These are phyloP conservation scores for Leccinum pachyderme DNA, from an alignment of 1,284 basidiomycete species.

Conservation along the genomic window DNA sequence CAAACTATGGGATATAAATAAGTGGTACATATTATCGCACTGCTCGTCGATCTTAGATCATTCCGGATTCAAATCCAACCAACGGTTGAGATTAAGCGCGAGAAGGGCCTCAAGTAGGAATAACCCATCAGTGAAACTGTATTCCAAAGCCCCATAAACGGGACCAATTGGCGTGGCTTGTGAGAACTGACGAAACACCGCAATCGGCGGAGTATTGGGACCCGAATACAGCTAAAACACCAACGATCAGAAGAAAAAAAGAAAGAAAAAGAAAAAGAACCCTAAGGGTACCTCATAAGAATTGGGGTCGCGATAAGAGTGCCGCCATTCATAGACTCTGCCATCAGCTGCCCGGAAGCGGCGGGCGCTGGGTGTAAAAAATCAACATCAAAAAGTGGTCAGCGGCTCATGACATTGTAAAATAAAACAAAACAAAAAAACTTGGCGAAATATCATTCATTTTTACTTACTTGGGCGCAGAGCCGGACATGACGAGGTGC, in stretches of 20 bases:
- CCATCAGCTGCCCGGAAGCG: conserved; percentile 55
- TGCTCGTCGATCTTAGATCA: conserved; percentile 29
- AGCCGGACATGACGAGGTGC: conserved; percentile 54
- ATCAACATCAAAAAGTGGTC: conserved; percentile 11
- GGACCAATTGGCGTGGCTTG: conserved; percentile 59
- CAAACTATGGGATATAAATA: conserved; percentile 37
- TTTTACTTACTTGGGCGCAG: conserved; percentile 42
- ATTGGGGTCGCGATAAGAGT: conserved; percentile 41
- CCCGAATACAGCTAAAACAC: conserved; percentile 44
- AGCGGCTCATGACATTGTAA: conserved; percentile 1
- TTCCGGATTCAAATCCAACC: conserved; percentile 59
- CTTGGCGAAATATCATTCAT: background rate
- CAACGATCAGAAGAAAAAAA: background rate
- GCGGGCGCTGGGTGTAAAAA: conserved; percentile 45
- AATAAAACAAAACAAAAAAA: background rate
- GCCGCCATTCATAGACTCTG: conserved; percentile 61
- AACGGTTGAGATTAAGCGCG: conserved; percentile 68
- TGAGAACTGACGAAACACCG: conserved; percentile 52
- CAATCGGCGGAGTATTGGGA: conserved; percentile 46
- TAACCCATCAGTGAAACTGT: conserved; percentile 56
- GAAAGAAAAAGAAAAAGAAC: background rate
- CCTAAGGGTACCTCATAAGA: conserved; percentile 54
- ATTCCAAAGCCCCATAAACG: conserved; percentile 59
- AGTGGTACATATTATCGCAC: conserved; percentile 18
- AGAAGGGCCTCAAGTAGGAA: conserved; percentile 63